A percentile compares a stretch with the other conserved stretches of the same genome.
These are phyloP conservation scores for Cercospora brassicicola DNA, from an alignment of 2,329 filamentous ascomycete species.

Conservation along the genomic window DNA sequence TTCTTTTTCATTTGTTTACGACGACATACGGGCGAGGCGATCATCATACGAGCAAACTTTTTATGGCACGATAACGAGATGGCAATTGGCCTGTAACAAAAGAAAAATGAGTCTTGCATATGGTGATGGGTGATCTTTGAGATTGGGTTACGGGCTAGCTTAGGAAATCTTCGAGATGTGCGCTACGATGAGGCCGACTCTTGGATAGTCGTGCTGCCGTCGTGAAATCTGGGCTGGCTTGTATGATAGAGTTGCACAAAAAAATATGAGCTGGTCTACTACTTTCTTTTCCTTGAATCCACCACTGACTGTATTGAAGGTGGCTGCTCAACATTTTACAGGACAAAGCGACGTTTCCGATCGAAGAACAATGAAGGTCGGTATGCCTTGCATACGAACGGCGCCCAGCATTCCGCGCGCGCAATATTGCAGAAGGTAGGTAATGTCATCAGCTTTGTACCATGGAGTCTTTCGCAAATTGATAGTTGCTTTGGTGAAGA, in stretches of 20 bases:
- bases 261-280: slow-evolving; percentile 15
- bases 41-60: slow-evolving; percentile 19
- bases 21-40: slow-evolving; percentile 14
- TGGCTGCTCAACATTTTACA: not conserved
- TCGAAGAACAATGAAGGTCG: not conserved
- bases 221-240: slow-evolving; percentile 10
- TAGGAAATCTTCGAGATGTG: slow-evolving; percentile 11
- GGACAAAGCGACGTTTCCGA: not conserved
- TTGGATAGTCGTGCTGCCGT: slow-evolving; percentile 12
- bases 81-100: slow-evolving; percentile 21
- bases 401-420: not conserved
- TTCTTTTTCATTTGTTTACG: slow-evolving; percentile 20
- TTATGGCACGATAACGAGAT: slow-evolving; percentile 22
- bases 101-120: slow-evolving; percentile 20
- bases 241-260: slow-evolving; percentile 17
- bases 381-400: not conserved
- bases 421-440: not conserved
- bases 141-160: slow-evolving; percentile 5
- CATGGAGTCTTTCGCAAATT: not conserved
- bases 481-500: not conserved
- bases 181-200: slow-evolving; percentile 5
- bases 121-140: slow-evolving; percentile 3
- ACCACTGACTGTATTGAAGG: not conserved
- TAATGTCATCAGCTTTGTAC: not conserved
- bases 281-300: not conserved